Evolutionary conservation across 1,284 basidiomycete genomes (phyloP).

Genomic region (Tausonia pullulans): DNA sequence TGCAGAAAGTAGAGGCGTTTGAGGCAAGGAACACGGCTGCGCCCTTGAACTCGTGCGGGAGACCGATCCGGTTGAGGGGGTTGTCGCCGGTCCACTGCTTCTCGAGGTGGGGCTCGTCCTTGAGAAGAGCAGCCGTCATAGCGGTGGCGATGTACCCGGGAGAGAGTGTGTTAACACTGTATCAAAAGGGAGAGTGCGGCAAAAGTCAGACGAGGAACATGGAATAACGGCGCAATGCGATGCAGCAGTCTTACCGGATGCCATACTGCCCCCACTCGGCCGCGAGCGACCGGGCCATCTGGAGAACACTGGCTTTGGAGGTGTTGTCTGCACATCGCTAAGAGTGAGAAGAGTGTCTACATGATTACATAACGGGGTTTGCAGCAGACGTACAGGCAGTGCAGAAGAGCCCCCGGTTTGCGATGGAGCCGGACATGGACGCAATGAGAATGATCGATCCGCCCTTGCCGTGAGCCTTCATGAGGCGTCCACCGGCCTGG

Average conservation of each 20-base stretch:
- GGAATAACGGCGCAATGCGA: neutral
- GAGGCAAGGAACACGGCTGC: conserved; percentile 35
- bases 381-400: conserved; percentile 44
- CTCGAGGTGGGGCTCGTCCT: conserved; percentile 23
- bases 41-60: conserved; percentile 28
- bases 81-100: conserved; percentile 24
- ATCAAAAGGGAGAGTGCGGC: conserved; percentile 11
- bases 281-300: conserved; percentile 73
- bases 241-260: conserved; percentile 49
- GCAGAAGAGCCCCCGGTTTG: conserved; percentile 60
- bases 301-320: conserved; percentile 68
- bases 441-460: conserved; percentile 75
- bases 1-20: conserved; percentile 26
- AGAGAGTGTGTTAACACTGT: conserved; percentile 47
- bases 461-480: conserved; percentile 53
- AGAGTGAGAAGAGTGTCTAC: no score
- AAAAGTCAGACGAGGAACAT: conserved; percentile 26
- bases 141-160: conserved; percentile 62
- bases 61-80: conserved; percentile 23
- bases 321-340: conserved; percentile 50
- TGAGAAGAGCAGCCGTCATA: conserved; percentile 26
- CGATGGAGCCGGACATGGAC: conserved; percentile 75
- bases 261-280: conserved; percentile 60
- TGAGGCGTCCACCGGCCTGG: conserved; percentile 65
- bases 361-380: no score